Evolutionary conservation across 192 early-diverging fungal species (phyloP).

Genomic region (Rhizoclosmatium sp.): DNA sequence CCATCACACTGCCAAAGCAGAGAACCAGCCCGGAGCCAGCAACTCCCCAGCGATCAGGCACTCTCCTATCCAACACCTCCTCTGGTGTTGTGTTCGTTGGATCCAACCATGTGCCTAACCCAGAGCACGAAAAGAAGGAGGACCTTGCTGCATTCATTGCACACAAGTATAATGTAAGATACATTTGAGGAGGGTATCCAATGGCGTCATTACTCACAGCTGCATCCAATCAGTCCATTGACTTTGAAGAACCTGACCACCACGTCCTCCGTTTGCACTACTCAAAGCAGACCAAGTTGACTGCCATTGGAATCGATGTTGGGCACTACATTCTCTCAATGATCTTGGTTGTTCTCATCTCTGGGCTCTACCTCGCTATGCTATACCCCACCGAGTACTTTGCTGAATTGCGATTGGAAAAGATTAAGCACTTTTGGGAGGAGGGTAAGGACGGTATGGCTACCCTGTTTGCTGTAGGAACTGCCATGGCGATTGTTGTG

Average conservation of each 20-base stretch:
- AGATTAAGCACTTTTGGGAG: constrained; percentile 28
- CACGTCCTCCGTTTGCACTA: constrained; percentile 43
- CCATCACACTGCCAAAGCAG: too few species aligned
- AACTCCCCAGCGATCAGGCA: too few species aligned
- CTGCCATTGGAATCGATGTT: neutral
- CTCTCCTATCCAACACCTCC: too few species aligned
- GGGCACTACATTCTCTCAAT: constrained; percentile 40
- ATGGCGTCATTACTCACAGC: too few species aligned
- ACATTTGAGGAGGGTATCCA: too few species aligned
- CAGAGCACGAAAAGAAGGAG: neutral
- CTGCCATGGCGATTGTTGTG: constrained; percentile 31
- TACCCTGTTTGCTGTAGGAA: constrained; percentile 43
- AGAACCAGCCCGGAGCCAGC: too few species aligned
- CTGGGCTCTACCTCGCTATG: constrained; percentile 34
- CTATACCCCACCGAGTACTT: constrained; percentile 43
- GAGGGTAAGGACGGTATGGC: constrained; percentile 15
- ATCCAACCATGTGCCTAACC: neutral
- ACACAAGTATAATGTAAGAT: neutral
- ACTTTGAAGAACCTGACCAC: constrained; percentile 53
- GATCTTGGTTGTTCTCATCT: constrained; percentile 33
- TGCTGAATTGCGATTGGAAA: constrained; percentile 37
- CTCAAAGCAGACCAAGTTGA: constrained; percentile 17
- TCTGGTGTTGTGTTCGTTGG: neutral
- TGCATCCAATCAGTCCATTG: constrained; percentile 42
- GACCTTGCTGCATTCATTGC: neutral